Percentiles rank a stretch among this genome's conserved stretches.
Conservation (phyloP, 805 yeast genomes). For the Kodamaea leandrae region DNA sequence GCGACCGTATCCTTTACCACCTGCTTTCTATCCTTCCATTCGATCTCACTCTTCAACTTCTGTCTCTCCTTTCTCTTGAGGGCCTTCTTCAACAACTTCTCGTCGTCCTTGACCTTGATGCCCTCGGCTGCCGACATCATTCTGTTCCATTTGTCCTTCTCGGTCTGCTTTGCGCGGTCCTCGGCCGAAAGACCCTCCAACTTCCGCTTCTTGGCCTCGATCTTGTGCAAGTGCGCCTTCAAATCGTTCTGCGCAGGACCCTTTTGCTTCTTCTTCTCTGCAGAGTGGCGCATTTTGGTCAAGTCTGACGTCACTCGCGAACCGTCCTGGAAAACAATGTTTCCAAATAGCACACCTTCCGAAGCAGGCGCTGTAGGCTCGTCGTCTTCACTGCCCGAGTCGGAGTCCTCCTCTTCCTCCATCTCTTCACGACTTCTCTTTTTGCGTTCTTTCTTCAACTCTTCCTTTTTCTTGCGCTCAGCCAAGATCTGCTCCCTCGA, state of each 20-base stretch:
- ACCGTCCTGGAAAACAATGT: constrained; percentile 81
- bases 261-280: constrained; percentile 55
- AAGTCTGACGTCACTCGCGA: constrained; percentile 73
- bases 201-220: constrained; percentile 72
- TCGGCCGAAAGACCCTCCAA: constrained; percentile 57
- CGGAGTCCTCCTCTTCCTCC: constrained; percentile 27
- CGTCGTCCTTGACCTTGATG: constrained; percentile 83
- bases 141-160: constrained; percentile 80
- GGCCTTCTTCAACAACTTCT: constrained; percentile 80
- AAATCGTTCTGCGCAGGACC: constrained; percentile 87
- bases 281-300: constrained; percentile 47
- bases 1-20: constrained; percentile 71
- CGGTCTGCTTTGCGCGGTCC: constrained; percentile 57
- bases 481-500: constrained; percentile 78
- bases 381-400: constrained; percentile 16
- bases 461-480: constrained; percentile 54
- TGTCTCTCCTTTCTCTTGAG: constrained; percentile 76
- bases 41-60: constrained; percentile 82
- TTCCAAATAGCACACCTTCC: constrained; percentile 66
- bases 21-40: constrained; percentile 90
- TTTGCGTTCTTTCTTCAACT: constrained; percentile 43
- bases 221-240: constrained; percentile 72
- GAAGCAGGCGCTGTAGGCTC: constrained; percentile 31
- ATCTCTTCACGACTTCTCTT: constrained; percentile 40
- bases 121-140: constrained; percentile 89